Conservation (phyloP, 1,284 basidiomycete genomes). For the Amylostereum areolatum region DNA sequence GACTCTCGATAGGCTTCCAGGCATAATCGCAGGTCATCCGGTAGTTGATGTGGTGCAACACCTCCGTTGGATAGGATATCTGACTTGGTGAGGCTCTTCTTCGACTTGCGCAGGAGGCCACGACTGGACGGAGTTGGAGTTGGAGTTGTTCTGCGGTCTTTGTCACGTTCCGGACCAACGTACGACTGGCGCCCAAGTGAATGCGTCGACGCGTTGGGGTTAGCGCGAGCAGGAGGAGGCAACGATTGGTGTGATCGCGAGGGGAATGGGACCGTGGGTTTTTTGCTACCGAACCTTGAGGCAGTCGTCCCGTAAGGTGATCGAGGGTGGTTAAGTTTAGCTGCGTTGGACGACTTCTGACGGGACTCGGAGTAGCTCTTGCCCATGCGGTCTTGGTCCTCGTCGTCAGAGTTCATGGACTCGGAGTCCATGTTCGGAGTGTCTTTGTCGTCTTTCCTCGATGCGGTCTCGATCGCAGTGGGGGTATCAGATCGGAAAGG, state of each 20-base stretch:
- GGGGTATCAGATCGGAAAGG: conserved; percentile 47
- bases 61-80: conserved; percentile 45
- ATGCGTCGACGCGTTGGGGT: conserved; percentile 55
- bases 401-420: conserved; percentile 65
- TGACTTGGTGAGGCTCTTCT: conserved; percentile 45
- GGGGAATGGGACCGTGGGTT: conserved; percentile 61
- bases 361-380: conserved; percentile 37
- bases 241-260: conserved; percentile 77
- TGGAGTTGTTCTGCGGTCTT: conserved; percentile 39
- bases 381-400: conserved; percentile 54
- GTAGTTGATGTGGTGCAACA: conserved; percentile 69
- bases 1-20: conserved; percentile 80
- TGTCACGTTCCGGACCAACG: conserved; percentile 37
- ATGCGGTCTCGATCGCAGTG: conserved; percentile 20
- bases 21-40: conserved; percentile 81
- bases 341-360: conserved; percentile 28
- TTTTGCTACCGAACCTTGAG: conserved; percentile 32
- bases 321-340: conserved; percentile 64
- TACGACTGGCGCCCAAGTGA: conserved; percentile 62
- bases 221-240: conserved; percentile 57
- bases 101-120: conserved; percentile 60
- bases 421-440: conserved; percentile 64
- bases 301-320: conserved; percentile 66
- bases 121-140: conserved; percentile 32
- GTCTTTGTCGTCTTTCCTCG: conserved; percentile 40